Conservation (phyloP, 305 asterid genomes). For the Caryopteris hybrid region DNA sequence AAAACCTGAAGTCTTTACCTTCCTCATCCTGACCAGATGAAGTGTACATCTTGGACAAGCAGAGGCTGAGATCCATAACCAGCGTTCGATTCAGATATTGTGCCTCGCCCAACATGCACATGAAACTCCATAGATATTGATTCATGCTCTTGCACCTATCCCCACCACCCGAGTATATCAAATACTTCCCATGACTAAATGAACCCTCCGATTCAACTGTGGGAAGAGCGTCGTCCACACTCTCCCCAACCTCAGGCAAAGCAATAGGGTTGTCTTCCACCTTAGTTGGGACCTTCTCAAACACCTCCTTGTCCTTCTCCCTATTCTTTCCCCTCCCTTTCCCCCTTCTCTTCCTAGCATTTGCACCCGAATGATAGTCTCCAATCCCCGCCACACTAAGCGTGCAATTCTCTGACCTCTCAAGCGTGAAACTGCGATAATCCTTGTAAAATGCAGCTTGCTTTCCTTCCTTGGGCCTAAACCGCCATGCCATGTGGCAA, state of each 20-base stretch:
- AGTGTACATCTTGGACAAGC: slow-evolving; percentile 71
- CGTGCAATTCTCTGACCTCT: slow-evolving; percentile 62
- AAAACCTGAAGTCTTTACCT: slow-evolving; percentile 77
- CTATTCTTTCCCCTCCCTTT: slow-evolving; percentile 32
- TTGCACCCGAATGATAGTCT: slow-evolving; percentile 79
- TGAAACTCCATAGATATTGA: slow-evolving; percentile 90
- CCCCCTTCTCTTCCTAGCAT: slow-evolving; percentile 70
- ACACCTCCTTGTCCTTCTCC: slow-evolving; percentile 40
- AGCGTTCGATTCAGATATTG: slow-evolving; percentile 75
- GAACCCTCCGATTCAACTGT: slow-evolving; percentile 65
- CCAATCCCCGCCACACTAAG: slow-evolving; percentile 63
- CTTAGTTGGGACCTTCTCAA: slow-evolving; percentile 49
- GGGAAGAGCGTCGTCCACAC: slow-evolving; percentile 65
- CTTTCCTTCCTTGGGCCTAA: slow-evolving; percentile 83
- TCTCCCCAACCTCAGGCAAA: slow-evolving; percentile 67
- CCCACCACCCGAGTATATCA: slow-evolving; percentile 75
- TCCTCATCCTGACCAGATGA: slow-evolving; percentile 73
- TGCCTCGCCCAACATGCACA: slow-evolving; percentile 91
- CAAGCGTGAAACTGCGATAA: slow-evolving; percentile 59
- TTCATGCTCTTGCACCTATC: slow-evolving; percentile 92
- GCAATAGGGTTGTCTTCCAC: slow-evolving; percentile 35
- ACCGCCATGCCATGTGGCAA: slow-evolving; percentile 96
- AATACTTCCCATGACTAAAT: slow-evolving; percentile 58
- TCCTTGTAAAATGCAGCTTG: slow-evolving; percentile 70
- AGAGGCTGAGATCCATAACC: slow-evolving; percentile 68